Evolutionary conservation across 768 basidiomycete species (phyloP).

Genomic region (Boletus rufocinnamomeus): DNA sequence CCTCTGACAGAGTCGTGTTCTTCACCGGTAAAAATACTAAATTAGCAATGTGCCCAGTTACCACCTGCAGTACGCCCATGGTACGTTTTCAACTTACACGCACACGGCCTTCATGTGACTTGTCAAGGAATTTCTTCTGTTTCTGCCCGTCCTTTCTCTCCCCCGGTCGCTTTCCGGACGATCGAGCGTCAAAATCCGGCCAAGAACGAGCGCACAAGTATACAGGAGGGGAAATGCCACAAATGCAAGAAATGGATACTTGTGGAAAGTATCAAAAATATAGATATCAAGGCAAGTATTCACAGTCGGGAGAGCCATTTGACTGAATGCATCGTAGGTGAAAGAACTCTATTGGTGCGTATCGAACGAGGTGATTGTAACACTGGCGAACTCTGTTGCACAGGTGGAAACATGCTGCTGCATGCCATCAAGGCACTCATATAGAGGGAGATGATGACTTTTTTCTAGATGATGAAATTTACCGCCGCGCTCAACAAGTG

Average conservation of each 20-base stretch:
- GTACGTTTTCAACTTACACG: conserved; percentile 38
- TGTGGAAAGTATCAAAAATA: conserved; percentile 72
- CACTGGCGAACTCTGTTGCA: conserved; percentile 9
- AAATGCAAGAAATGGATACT: conserved; percentile 72
- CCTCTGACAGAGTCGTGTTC: conserved; percentile 21
- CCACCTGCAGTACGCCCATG: conserved; percentile 81
- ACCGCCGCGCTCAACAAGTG: conserved; percentile 25
- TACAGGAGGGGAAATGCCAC: conserved; percentile 78
- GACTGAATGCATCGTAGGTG: conserved; percentile 43
- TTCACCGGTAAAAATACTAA: conserved; percentile 7
- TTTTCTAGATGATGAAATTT: conserved; percentile 56
- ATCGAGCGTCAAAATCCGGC: conserved; percentile 45
- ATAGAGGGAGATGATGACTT: conserved; percentile 59
- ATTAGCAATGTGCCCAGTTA: conserved; percentile 49
- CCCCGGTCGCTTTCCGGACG: conserved; percentile 64
- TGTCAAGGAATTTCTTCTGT: conserved; percentile 66
- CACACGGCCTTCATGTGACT: conserved; percentile 3
- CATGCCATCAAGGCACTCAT: conserved; percentile 64
- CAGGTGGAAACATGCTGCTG: conserved; percentile 85
- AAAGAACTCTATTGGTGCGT: conserved; percentile 76
- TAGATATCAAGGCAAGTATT: conserved; percentile 64
- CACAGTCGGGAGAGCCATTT: background rate
- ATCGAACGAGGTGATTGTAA: background rate
- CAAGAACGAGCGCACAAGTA: conserved; percentile 58
- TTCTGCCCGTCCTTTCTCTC: conserved; percentile 73